Evolutionary conservation across 169 alveolate genomes (phyloP).

Genomic region (Theileria parva): DNA sequence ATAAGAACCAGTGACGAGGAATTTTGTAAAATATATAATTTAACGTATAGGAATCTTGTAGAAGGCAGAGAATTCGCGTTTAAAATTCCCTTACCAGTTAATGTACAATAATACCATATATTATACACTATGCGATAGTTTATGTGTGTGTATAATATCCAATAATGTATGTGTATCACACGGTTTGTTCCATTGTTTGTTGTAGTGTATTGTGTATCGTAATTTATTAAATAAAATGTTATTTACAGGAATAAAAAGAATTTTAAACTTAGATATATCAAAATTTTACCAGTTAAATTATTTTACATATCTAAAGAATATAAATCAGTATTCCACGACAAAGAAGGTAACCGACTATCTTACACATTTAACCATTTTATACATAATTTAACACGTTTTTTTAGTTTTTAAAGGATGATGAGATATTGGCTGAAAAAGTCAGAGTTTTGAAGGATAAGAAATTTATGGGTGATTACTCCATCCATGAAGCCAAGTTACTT

Average conservation of each 20-base stretch:
- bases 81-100: slow-evolving; percentile 50
- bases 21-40: slow-evolving; percentile 18
- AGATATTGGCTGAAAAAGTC: slow-evolving; percentile 32
- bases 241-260: not conserved
- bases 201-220: not conserved
- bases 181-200: not conserved
- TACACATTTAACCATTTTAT: not conserved
- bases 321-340: not conserved
- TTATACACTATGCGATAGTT: too few relatives aligned
- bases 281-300: slow-evolving; percentile 2
- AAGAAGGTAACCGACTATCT: not conserved
- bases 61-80: slow-evolving; percentile 57
- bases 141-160: too few relatives aligned
- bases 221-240: not conserved
- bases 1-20: slow-evolving; percentile 21
- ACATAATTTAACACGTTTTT: not conserved
- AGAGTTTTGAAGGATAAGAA: slow-evolving; percentile 50
- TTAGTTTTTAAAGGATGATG: slow-evolving; percentile 52
- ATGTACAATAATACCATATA: slow-evolving; percentile 24
- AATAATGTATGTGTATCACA: not conserved
- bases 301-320: slow-evolving; percentile 23
- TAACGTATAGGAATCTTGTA: slow-evolving; percentile 53
- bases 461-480: slow-evolving; percentile 51
- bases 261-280: not conserved
- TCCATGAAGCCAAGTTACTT: slow-evolving; percentile 30